These are phyloP conservation scores for Penicillium goetzii DNA, from an alignment of 495 filamentous ascomycete genomes.

Conservation along the genomic window DNA sequence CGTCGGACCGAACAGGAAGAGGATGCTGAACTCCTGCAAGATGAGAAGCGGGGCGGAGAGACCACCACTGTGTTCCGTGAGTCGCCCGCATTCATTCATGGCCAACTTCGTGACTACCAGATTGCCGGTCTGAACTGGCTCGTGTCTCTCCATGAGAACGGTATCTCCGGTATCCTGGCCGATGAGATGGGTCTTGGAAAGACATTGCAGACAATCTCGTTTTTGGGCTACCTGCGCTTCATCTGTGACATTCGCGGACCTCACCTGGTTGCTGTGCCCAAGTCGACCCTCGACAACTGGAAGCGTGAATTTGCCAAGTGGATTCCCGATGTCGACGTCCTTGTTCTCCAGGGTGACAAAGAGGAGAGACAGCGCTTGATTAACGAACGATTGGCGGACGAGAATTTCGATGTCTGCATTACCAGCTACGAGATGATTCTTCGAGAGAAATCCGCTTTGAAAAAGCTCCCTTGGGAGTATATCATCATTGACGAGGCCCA, in stretches of 20 bases:
- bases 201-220: slow-evolving; percentile 88
- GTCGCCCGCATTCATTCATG: slow-evolving; percentile 85
- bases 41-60: slow-evolving; percentile 84
- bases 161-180: slow-evolving; percentile 95
- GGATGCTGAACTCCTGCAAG: slow-evolving; percentile 90
- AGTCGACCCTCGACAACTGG: slow-evolving; percentile 99
- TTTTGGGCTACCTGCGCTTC: slow-evolving; percentile 91
- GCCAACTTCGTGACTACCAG: slow-evolving; percentile 93
- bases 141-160: slow-evolving; percentile 97
- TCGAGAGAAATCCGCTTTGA: slow-evolving; percentile 90
- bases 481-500: slow-evolving; percentile 99
- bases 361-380: slow-evolving; percentile 90
- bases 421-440: slow-evolving; percentile 98
- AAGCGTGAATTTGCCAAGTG: slow-evolving; percentile 89
- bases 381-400: slow-evolving; percentile 84
- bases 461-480: slow-evolving; percentile 99
- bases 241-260: slow-evolving; percentile 85
- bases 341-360: slow-evolving; percentile 94
- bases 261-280: slow-evolving; percentile 93
- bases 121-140: slow-evolving; percentile 95
- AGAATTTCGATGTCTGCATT: slow-evolving; percentile 92
- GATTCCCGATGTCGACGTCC: slow-evolving; percentile 93
- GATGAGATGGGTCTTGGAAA: slow-evolving; percentile 98
- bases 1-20: slow-evolving; percentile 96
- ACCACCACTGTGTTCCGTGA: slow-evolving; percentile 90